A percentile compares a stretch with the other conserved stretches of the same genome.
These are phyloP conservation scores for Eucalyptus cladocalyx DNA, from an alignment of 345 rosid genomes.

Conservation along the genomic window DNA sequence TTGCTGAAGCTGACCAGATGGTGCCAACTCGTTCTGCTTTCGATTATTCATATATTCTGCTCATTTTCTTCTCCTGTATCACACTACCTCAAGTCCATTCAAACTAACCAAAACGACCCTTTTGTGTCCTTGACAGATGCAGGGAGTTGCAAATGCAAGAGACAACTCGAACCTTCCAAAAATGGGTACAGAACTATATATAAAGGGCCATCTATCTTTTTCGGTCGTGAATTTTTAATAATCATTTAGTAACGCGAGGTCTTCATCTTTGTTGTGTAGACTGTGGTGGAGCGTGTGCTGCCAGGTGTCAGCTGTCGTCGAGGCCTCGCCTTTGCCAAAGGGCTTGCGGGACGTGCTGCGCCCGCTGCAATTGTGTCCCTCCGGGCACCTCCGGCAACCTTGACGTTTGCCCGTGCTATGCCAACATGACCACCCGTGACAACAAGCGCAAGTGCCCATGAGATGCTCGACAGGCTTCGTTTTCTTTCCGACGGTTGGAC, in stretches of 20 bases:
- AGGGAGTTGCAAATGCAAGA: not conserved
- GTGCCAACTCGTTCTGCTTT: not conserved
- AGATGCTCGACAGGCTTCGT: not conserved
- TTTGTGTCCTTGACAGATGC: not conserved
- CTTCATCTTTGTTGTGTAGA: constrained; percentile 13
- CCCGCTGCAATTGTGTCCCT: constrained; percentile 69
- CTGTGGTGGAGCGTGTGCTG: constrained; percentile 46
- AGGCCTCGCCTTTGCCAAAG: constrained; percentile 49
- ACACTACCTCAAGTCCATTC: not conserved
- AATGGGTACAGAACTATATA: not conserved
- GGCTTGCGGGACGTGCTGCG: constrained; percentile 73
- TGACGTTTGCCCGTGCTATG: constrained; percentile 58
- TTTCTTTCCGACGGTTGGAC: not conserved
- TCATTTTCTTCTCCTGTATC: not conserved
- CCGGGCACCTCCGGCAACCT: constrained; percentile 61
- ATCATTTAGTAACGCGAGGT: not conserved
- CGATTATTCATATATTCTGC: not conserved
- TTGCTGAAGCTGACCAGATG: not conserved
- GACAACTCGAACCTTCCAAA: not conserved
- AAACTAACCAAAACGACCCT: not conserved
- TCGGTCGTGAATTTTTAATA: not conserved
- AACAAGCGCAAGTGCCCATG: constrained; percentile 70
- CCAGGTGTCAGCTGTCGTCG: constrained; percentile 45
- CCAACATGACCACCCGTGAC: constrained; percentile 48
- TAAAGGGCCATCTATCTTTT: not conserved